phyloP scores from a whole-genome alignment of 805 yeast genomes.

The Scheffersomyces amazonensis region DNA sequence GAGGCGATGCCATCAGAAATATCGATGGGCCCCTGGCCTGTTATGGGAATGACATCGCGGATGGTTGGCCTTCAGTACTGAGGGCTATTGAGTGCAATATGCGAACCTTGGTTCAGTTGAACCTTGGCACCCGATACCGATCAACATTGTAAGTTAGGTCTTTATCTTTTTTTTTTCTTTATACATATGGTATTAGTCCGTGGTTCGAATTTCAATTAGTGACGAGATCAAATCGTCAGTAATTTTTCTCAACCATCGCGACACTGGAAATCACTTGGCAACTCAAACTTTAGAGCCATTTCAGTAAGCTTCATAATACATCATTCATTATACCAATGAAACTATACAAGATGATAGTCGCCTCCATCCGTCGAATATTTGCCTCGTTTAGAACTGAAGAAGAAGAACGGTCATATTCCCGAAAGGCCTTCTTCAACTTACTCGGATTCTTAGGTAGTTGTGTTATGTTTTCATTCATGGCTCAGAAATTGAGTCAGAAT shows the following conservation, averaged over 20 bases:
- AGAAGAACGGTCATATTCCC: slow-evolving; percentile 73
- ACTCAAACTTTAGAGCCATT: too few species aligned
- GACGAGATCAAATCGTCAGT: too few species aligned
- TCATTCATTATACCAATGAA: neutral
- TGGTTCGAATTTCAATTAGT: too few species aligned
- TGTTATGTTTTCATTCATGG: slow-evolving; percentile 75
- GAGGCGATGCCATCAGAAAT: slow-evolving; percentile 59
- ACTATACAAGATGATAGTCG: slow-evolving; percentile 50
- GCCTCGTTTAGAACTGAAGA: slow-evolving; percentile 83
- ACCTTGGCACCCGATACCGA: slow-evolving; percentile 58
- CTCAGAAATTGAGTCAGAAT: slow-evolving; percentile 49
- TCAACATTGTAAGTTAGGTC: slow-evolving; percentile 49
- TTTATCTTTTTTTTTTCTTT: slow-evolving; percentile 12
- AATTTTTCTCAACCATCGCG: too few species aligned
- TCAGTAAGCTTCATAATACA: too few species aligned
- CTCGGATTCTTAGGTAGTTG: slow-evolving; percentile 81
- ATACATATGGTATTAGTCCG: too few species aligned
- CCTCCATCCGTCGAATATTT: slow-evolving; percentile 74
- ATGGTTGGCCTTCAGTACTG: slow-evolving; percentile 46
- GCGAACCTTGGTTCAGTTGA: slow-evolving; percentile 37
- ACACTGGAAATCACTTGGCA: too few species aligned
- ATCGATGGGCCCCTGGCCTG: slow-evolving; percentile 16
- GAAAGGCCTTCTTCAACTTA: slow-evolving; percentile 74
- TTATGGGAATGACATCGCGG: slow-evolving; percentile 55
- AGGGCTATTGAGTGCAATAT: slow-evolving; percentile 59